Conservation (phyloP, 345 rosid genomes). For the Populus simonii region DNA sequence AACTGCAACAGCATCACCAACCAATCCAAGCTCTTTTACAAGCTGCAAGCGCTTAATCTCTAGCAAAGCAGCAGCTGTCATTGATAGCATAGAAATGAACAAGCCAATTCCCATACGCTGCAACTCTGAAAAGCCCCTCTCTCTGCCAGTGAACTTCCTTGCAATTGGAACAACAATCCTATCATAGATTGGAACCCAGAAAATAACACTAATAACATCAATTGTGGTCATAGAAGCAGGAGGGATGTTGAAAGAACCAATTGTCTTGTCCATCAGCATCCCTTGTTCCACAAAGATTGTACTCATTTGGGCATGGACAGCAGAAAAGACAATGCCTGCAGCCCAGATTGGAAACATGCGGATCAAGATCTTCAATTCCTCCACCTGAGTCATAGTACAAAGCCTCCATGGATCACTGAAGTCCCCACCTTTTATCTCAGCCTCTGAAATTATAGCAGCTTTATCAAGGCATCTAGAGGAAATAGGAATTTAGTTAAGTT, state of each 20-base stretch:
- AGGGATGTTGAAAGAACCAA: constrained; percentile 52
- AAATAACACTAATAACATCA: constrained; percentile 51
- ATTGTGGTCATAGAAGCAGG: constrained; percentile 64
- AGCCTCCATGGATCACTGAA: constrained; percentile 41
- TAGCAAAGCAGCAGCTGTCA: constrained; percentile 52
- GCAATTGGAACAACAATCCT: constrained; percentile 45
- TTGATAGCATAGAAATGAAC: constrained; percentile 49
- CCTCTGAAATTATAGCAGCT: not conserved
- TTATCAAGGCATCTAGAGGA: not conserved
- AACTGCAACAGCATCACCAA: not conserved
- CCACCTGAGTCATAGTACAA: constrained; percentile 51
- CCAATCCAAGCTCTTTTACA: not conserved
- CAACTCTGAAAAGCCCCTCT: constrained; percentile 52
- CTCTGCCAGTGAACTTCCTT: not conserved
- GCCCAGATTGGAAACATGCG: constrained; percentile 62
- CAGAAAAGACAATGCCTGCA: constrained; percentile 60
- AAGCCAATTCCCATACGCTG: constrained; percentile 63
- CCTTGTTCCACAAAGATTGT: constrained; percentile 79
- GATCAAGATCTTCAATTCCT: constrained; percentile 60
- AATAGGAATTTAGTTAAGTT: not conserved
- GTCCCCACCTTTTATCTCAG: not conserved
- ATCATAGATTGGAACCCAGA: constrained; percentile 50
- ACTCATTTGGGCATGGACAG: constrained; percentile 63
- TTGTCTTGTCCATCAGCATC: constrained; percentile 54
- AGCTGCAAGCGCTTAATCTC: constrained; percentile 39